Evolutionary conservation across 2,329 filamentous ascomycete species (phyloP).

Genomic region (Pleoardoris graminearum): DNA sequence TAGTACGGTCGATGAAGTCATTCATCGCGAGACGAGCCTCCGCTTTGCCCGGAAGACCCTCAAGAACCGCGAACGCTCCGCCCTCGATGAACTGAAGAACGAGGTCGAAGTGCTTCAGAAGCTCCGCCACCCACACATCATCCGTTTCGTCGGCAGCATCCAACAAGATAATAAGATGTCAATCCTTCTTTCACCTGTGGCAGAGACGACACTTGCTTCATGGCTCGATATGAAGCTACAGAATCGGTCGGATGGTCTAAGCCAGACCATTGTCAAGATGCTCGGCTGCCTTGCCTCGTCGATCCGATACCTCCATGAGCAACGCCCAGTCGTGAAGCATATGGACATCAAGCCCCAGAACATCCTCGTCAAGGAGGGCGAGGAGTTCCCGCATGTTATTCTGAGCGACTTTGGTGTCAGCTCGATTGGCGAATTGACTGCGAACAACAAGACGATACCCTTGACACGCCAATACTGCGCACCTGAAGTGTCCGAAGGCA

Average conservation of each 20-base stretch:
- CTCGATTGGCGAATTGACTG: conserved; percentile 27
- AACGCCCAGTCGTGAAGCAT: conserved; percentile 41
- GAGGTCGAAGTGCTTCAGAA: conserved; percentile 44
- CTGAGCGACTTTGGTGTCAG: conserved; percentile 45
- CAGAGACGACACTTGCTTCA: conserved; percentile 40
- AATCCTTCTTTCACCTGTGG: conserved; percentile 42
- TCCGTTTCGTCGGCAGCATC: conserved; percentile 44
- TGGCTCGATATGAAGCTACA: conserved; percentile 34
- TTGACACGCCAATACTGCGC: conserved; percentile 43
- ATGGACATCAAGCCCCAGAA: conserved; percentile 47
- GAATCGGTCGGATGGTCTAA: conserved; percentile 27
- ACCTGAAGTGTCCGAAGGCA: conserved; percentile 38
- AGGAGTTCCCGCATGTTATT: conserved; percentile 39
- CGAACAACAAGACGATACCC: conserved; percentile 24
- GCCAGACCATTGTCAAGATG: conserved; percentile 36
- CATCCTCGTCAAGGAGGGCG: conserved; percentile 39
- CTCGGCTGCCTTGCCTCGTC: conserved; percentile 43
- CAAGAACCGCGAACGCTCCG: conserved; percentile 40
- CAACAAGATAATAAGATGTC: conserved; percentile 43
- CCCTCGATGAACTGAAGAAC: conserved; percentile 39
- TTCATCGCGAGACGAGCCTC: conserved; percentile 40
- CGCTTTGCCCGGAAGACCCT: conserved; percentile 43
- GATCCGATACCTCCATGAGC: conserved; percentile 42
- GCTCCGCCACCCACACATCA: conserved; percentile 45
- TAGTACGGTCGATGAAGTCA: conserved; percentile 44